A percentile compares a stretch with the other conserved stretches of the same genome.
These are phyloP conservation scores for Medicago truncatula DNA, from an alignment of 306 rosid genomes.

Conservation along the genomic window MtrunA17r5.0-ANR NC_053048.1:45634501-45635000, in stretches of 20 bases:
- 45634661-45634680: not conserved
- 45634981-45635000: not conserved
- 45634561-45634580: constrained; percentile 71
- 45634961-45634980: not conserved
- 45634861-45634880: not conserved
- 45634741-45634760: constrained; percentile 18
- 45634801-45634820: not conserved
- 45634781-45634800: constrained; percentile 34
- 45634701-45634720: constrained; percentile 16
- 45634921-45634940: not conserved
- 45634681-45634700: not conserved
- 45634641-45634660: not conserved
- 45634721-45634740: constrained; percentile 49
- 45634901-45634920: not conserved
- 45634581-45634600: constrained; percentile 19
- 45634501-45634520: constrained; percentile 53
- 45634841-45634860: constrained; percentile 24
- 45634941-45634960: not conserved
- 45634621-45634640: not conserved
- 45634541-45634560: constrained; percentile 66
- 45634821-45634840: not conserved
- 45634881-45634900: not conserved
- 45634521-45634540: constrained; percentile 69
- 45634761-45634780: constrained; percentile 28
- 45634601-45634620: not conserved